Evolutionary conservation across 2,329 filamentous ascomycete genomes (phyloP).

Genomic region (Xylaria sp.): DNA sequence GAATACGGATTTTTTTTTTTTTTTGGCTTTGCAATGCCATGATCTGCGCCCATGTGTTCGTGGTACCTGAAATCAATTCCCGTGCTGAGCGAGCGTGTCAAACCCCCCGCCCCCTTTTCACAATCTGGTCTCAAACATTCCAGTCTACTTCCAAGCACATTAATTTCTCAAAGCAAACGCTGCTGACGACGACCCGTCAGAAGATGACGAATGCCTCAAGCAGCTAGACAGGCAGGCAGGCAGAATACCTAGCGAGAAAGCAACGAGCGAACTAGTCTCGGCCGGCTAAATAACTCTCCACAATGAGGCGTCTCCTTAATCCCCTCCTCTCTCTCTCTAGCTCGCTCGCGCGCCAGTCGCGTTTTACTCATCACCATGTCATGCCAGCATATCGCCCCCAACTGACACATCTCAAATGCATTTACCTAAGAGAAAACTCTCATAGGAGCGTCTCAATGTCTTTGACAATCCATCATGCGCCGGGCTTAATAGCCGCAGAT

Average conservation of each 20-base stretch:
- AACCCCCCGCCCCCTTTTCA: neutral
- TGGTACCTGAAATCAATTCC: neutral
- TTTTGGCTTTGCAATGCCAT: neutral
- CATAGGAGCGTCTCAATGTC: conserved; percentile 20
- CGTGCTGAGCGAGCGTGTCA: neutral
- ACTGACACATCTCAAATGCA: conserved; percentile 7
- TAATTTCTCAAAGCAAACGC: neutral
- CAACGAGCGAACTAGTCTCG: conserved; percentile 10
- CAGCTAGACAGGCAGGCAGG: neutral
- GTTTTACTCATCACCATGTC: neutral
- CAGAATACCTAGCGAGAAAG: neutral
- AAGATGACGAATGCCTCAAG: conserved; percentile 10
- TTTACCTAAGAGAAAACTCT: conserved; percentile 32
- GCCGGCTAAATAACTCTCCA: conserved; percentile 31
- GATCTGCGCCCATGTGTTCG: too few species aligned
- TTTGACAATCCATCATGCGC: neutral
- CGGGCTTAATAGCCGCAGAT: conserved; percentile 1
- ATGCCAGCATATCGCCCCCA: neutral
- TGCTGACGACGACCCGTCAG: conserved; percentile 3
- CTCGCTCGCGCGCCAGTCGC: neutral
- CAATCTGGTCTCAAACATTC: neutral
- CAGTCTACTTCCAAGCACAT: neutral
- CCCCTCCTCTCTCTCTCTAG: neutral
- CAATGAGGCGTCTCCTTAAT: neutral
- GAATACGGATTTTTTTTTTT: conserved; percentile 9